Conservation (phyloP, 2,329 filamentous ascomycete species). For the Hypoxylon sp. region DNA sequence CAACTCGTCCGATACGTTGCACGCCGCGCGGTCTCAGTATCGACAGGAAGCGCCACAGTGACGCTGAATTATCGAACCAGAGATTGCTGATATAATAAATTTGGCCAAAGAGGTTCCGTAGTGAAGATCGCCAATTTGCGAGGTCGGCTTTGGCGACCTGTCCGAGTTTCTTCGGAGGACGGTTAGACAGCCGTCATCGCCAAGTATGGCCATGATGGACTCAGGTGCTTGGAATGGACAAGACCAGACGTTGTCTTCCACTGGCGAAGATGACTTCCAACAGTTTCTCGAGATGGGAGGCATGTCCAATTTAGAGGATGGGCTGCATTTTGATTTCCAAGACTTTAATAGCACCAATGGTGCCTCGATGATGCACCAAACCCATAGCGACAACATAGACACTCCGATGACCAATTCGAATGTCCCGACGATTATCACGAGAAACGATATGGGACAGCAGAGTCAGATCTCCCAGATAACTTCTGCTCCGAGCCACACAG, state of each 20-base stretch:
- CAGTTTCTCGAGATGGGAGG: slow-evolving; percentile 73
- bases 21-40: slow-evolving; percentile 36
- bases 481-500: slow-evolving; percentile 59
- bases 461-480: slow-evolving; percentile 65
- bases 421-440: slow-evolving; percentile 55
- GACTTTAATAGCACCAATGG: slow-evolving; percentile 62
- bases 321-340: slow-evolving; percentile 71
- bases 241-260: slow-evolving; percentile 66
- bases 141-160: slow-evolving; percentile 15
- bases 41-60: slow-evolving; percentile 13
- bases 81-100: slow-evolving; percentile 1
- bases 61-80: slow-evolving; percentile 1
- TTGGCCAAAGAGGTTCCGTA: slow-evolving; percentile 3
- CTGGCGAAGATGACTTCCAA: slow-evolving; percentile 72
- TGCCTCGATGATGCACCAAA: slow-evolving; percentile 57
- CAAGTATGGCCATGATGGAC: slow-evolving; percentile 64
- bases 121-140: slow-evolving; percentile 13
- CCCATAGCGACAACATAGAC: slow-evolving; percentile 60
- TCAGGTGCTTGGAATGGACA: slow-evolving; percentile 68
- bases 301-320: slow-evolving; percentile 66
- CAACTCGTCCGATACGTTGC: slow-evolving; percentile 22
- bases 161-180: slow-evolving; percentile 4
- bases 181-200: slow-evolving; percentile 12
- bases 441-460: slow-evolving; percentile 57
- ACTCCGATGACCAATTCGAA: slow-evolving; percentile 64